Percentiles rank a stretch among this genome's conserved stretches.
These are phyloP conservation scores for Plasmodium billcollinsi DNA, from an alignment of 169 alveolate genomes.

Conservation along the genomic window DNA sequence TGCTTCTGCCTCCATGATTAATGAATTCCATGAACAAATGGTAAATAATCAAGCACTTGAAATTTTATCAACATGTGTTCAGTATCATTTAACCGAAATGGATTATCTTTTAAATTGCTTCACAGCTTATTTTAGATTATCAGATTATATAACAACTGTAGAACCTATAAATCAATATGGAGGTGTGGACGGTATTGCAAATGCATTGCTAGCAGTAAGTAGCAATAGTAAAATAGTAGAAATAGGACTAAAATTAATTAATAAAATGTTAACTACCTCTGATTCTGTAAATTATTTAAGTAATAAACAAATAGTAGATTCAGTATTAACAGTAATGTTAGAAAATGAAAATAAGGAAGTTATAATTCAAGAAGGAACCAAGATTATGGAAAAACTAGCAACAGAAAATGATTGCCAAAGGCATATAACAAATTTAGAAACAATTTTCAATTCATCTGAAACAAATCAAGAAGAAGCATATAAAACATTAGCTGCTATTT, in stretches of 20 bases:
- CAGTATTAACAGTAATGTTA: slow-evolving; percentile 90
- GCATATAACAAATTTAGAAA: slow-evolving; percentile 85
- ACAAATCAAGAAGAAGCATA: slow-evolving; percentile 90
- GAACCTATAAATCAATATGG: slow-evolving; percentile 91
- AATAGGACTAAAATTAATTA: slow-evolving; percentile 88
- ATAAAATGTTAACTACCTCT: slow-evolving; percentile 86
- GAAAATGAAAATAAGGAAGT: slow-evolving; percentile 90
- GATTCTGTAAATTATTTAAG: slow-evolving; percentile 88
- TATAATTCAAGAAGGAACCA: slow-evolving; percentile 88
- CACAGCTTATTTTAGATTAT: slow-evolving; percentile 88
- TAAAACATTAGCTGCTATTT: slow-evolving; percentile 91
- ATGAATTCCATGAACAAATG: slow-evolving; percentile 90
- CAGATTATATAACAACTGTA: slow-evolving; percentile 87
- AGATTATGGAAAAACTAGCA: slow-evolving; percentile 89
- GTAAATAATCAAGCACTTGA: slow-evolving; percentile 91
- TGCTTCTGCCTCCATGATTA: slow-evolving; percentile 90
- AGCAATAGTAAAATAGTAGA: slow-evolving; percentile 84
- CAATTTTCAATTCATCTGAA: slow-evolving; percentile 83
- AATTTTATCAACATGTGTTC: slow-evolving; percentile 92
- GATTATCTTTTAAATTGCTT: slow-evolving; percentile 88
- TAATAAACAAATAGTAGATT: slow-evolving; percentile 87
- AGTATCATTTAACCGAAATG: slow-evolving; percentile 89
- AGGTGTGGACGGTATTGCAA: slow-evolving; percentile 91
- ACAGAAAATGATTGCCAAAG: slow-evolving; percentile 91
- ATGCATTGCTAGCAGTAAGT: slow-evolving; percentile 86